These are phyloP conservation scores for Podaxis carcinomalis DNA, from an alignment of 768 basidiomycete genomes.

Conservation along the genomic window DNA sequence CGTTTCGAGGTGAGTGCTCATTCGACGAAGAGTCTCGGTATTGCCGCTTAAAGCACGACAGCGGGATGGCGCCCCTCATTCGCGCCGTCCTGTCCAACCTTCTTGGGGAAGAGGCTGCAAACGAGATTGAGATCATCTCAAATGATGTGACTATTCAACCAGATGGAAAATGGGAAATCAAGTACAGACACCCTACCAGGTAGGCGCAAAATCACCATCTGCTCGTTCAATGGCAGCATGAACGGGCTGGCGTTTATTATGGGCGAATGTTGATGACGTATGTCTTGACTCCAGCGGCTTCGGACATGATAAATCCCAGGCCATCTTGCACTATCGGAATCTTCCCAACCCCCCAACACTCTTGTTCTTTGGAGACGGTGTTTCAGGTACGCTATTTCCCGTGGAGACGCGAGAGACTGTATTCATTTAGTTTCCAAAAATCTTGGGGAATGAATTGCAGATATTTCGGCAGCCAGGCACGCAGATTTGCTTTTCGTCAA, in stretches of 20 bases:
- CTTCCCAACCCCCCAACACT: slow-evolving; percentile 69
- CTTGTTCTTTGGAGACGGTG: slow-evolving; percentile 98
- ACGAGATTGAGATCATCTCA: slow-evolving; percentile 86
- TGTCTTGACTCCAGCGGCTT: slow-evolving; percentile 48
- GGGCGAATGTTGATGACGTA: neutral
- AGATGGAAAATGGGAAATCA: slow-evolving; percentile 74
- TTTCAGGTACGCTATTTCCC: slow-evolving; percentile 60
- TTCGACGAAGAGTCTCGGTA: neutral
- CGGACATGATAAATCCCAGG: slow-evolving; percentile 96
- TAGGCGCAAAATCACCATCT: slow-evolving; percentile 22
- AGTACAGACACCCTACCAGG: slow-evolving; percentile 88
- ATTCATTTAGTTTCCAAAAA: neutral
- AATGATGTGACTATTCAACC: slow-evolving; percentile 73
- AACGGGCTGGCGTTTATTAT: too few relatives aligned
- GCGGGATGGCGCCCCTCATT: slow-evolving; percentile 93
- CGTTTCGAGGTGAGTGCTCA: slow-evolving; percentile 68
- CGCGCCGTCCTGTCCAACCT: slow-evolving; percentile 85
- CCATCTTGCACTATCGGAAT: slow-evolving; percentile 86
- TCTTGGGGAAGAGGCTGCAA: slow-evolving; percentile 66
- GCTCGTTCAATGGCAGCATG: neutral
- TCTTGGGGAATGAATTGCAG: slow-evolving; percentile 31
- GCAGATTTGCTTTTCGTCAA: slow-evolving; percentile 97
- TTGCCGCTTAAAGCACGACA: slow-evolving; percentile 21
- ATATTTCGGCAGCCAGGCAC: slow-evolving; percentile 88
- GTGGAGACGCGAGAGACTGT: neutral